Evolutionary conservation across 805 yeast genomes (phyloP).

Genomic region (Wickerhamiella azymoides): DNA sequence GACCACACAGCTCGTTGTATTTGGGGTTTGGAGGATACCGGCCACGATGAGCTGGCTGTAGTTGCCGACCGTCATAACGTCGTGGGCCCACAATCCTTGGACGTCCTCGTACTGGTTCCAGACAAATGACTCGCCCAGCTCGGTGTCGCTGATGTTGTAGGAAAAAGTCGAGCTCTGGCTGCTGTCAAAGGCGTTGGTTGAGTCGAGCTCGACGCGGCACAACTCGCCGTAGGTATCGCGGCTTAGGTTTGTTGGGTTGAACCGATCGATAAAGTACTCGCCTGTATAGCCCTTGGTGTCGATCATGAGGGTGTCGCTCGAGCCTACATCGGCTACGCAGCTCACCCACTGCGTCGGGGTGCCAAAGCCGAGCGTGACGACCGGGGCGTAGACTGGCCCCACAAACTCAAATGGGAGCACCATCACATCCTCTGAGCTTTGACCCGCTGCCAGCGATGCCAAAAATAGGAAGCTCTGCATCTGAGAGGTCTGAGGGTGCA

Average conservation of each 20-base stretch:
- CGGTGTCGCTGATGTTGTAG: neutral
- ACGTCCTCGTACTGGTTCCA: conserved; percentile 3
- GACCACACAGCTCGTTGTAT: conserved; percentile 7
- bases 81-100: conserved; percentile 1
- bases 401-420: neutral
- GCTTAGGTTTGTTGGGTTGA: neutral
- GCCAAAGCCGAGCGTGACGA: neutral
- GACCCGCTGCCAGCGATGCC: neutral
- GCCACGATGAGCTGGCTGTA: neutral
- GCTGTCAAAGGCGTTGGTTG: neutral
- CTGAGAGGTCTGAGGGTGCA: too few species aligned
- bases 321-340: conserved; percentile 5
- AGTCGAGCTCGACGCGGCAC: neutral
- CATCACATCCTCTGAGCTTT: neutral
- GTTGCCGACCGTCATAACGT: neutral
- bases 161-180: neutral
- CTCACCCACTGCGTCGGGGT: neutral
- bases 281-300: neutral
- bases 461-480: neutral
- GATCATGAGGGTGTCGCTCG: neutral
- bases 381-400: conserved; percentile 1
- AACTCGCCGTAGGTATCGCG: neutral
- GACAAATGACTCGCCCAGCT: neutral
- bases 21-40: neutral
- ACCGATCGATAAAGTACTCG: conserved; percentile 1